phyloP scores from a whole-genome alignment of 1,139 yeast species.

The Spencermartinsiella ligniputridi region DNA sequence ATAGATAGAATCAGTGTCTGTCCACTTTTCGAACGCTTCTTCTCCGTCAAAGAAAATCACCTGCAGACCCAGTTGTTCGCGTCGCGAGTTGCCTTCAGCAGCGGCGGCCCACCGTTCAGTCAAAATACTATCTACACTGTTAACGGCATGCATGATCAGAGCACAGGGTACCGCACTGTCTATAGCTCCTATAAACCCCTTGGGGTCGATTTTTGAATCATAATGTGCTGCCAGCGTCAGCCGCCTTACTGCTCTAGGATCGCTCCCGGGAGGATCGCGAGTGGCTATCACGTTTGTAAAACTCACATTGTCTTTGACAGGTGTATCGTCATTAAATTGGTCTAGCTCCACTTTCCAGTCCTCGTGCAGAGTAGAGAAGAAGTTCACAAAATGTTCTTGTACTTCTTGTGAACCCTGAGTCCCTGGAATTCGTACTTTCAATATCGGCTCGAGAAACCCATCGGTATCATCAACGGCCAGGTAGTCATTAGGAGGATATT shows the following conservation, averaged over 20 bases:
- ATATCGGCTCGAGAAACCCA: constrained; percentile 31
- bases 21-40: constrained; percentile 51
- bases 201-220: constrained; percentile 46
- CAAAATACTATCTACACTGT: constrained; percentile 30
- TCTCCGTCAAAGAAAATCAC: constrained; percentile 57
- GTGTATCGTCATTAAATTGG: constrained; percentile 37
- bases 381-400: constrained; percentile 35
- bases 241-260: constrained; percentile 28
- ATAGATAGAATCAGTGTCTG: constrained; percentile 47
- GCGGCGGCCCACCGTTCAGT: constrained; percentile 25
- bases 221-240: constrained; percentile 51
- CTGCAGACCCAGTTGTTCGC: constrained; percentile 39
- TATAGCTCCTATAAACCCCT: constrained; percentile 56
- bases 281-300: constrained; percentile 46
- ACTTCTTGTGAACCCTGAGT: constrained; percentile 39
- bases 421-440: constrained; percentile 43
- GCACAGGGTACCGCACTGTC: constrained; percentile 59
- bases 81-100: constrained; percentile 2
- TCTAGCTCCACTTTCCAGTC: constrained; percentile 42
- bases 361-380: constrained; percentile 23
- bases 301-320: constrained; percentile 31
- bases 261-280: constrained; percentile 26
- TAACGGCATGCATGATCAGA: constrained; percentile 43
- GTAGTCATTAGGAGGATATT: constrained; percentile 13
- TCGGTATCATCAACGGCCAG: constrained; percentile 20